Percentiles rank a stretch among this genome's conserved stretches.
These are phyloP conservation scores for Hypoxylon sp. DNA, from an alignment of 2,329 filamentous ascomycete species.

Conservation along the genomic window DNA sequence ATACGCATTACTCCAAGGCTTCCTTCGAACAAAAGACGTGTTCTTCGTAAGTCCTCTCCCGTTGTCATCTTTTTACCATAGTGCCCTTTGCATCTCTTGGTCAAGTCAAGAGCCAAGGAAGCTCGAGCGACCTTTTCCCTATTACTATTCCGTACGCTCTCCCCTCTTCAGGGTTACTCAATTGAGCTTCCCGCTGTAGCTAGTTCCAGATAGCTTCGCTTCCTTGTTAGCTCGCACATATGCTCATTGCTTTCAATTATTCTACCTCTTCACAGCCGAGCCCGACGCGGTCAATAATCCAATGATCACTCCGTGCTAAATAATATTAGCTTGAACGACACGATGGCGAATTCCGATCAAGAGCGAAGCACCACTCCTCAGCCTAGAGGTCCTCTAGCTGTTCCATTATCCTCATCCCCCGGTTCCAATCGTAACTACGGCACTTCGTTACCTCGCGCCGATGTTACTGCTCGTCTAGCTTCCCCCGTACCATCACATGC, in stretches of 20 bases:
- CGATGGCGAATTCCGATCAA: constrained; percentile 53
- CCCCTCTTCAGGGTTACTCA: constrained; percentile 1
- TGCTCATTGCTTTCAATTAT: constrained; percentile 14
- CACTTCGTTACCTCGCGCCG: constrained; percentile 67
- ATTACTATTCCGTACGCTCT: constrained; percentile 1
- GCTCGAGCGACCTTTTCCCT: constrained; percentile 1
- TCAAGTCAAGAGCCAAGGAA: constrained; percentile 14
- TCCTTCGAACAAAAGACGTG: background rate
- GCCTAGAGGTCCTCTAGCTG: constrained; percentile 51
- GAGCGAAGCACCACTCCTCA: constrained; percentile 54
- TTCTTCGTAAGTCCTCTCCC: constrained; percentile 8
- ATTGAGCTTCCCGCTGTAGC: constrained; percentile 21
- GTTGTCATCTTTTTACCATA: constrained; percentile 9
- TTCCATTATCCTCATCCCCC: constrained; percentile 61
- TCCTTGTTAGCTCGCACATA: constrained; percentile 4
- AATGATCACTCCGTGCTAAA: constrained; percentile 21
- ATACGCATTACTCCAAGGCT: constrained; percentile 1
- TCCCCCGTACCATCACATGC: constrained; percentile 65
- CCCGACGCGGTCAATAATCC: constrained; percentile 25
- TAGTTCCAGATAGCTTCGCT: constrained; percentile 23
- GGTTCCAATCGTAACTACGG: constrained; percentile 61
- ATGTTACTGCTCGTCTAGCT: constrained; percentile 71
- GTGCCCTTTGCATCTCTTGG: constrained; percentile 20
- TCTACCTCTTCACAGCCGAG: constrained; percentile 5
- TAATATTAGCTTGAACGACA: constrained; percentile 27